Evolutionary conservation across 108 stramenopile species (phyloP), one percentile per base, ranked within the genome.

Genomic region (Nitzschia palea): DNA sequence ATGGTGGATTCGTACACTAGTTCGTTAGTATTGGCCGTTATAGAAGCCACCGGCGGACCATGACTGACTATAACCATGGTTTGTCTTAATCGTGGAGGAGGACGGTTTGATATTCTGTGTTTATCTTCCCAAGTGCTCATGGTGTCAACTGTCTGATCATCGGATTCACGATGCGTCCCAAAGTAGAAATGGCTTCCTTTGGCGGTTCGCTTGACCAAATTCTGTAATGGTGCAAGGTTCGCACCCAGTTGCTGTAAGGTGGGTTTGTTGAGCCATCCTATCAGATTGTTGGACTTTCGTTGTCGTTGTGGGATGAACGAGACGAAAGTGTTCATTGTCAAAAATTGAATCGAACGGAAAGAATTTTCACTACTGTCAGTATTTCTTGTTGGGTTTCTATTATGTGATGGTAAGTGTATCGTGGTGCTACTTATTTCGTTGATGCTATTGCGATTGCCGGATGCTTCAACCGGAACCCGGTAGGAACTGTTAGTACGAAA

Each of bases 61-160:
- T 29, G 54, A 55, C 31, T 55, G 30, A 55, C 29, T 29, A 32
- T 29, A 4, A 55, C 54, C 28, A 55, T 29, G 3, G 54, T 55
- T 55, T 55, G 54, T 20, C 12, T 55, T 32, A 55, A 29, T 8
- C 5, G 4, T 8, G 27, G 54, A 28, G 4, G 9, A 9, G 8
- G 54, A 17, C 4, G 10, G 5, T 32, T 4, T 25, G 6, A 8
- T 25, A 8, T 32, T 55, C 54, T 5, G 15, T 20, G 8, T 20
- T 48, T 48, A 30, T 55, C 54, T 5, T 55, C 54, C 54, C 54
- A 55, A 5, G 54, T 55, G 10, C n/a, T 55, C 31, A 27, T 55
- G 9, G 54, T 55, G 30, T 55, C 54, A 3, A 55, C 54, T 31
- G 54, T 55, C 17, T 55, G 54, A 55, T 55, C 54, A 55, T 55